Base-by-base conservation (phyloP, 345 rosid genomes). In the Rhizophora apiculata region DNA sequence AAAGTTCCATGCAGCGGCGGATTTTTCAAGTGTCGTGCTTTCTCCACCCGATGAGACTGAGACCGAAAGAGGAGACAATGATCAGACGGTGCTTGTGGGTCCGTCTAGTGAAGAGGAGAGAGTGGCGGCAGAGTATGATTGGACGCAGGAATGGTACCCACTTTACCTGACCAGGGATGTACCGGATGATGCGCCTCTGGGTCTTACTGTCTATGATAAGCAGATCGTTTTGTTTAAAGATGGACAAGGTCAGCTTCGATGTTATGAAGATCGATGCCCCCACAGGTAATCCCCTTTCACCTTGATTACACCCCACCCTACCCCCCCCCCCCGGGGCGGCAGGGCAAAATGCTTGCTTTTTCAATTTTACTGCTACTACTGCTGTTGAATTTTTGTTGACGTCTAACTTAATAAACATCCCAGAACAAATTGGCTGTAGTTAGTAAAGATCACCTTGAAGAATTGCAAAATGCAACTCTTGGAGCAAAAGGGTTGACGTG, bases 141-240 rank as follows among this genome's bases (percentile, higher is more conserved):
- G 97, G 98, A 85, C 83, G 3, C 89, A 93, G 72, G 98, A 93
- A 43, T 89, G 98, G 98, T 93, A 91, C 63, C 98, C 97, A 13
- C 79, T 93, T 78, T 93, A 93, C 69, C 89, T 94, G 34, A 75
- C 93, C 21, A 79, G 72, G 72, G 93, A 94, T 76, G 81, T 94
- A 1, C 97, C 97, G 0, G 89, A 89, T 39, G 97, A 94, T 78
- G 88, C 98, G 2, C 97, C 98, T n/a, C 73, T 91, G 13, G 98
- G 97, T 0, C 95, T 94, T 63, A 87, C 86, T 26, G 95, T 94
- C 21, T 94, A 79, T 71, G 97, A 91, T 74, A 86, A 79, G 70
- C 95, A 91, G 81, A 70, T 91, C 1, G 97, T 89, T 39, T 72
- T 94, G 85, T 94, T 81, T 48, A 88, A 76, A 74, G 98, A 94